Evolutionary conservation across 2,329 filamentous ascomycete genomes (phyloP), one percentile per base, ranked within the genome.

Genomic region (Iodosphaeria phyllophila): DNA sequence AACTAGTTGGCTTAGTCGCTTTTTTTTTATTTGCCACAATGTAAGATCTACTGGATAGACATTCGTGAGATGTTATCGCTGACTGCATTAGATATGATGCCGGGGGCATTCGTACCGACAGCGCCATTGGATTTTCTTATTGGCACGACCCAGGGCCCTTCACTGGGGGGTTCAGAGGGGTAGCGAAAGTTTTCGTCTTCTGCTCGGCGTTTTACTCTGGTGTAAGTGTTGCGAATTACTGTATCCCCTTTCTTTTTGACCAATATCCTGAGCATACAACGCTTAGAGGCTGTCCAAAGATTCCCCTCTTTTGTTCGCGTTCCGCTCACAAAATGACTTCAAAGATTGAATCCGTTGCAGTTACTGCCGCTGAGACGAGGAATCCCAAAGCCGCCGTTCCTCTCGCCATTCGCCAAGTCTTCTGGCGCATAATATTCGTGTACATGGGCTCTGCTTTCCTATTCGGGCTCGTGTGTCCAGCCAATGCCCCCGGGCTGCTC

Each of bases 11-110:
- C 2, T 51, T 83, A 2, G 51, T 75, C 2, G 74, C 74, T 2
- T 79, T 75, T 45, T 77, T 78, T 44, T 53, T 83, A 34, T 79
- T 82, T 38, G 64, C 73, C 24, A 74, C 80, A 30, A 53, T 80
- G 46, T 56, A 28, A 40, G 50, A 41, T 8, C 22, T 7, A 1
- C 18, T 19, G 1, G 9, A 4, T n/a, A n/a, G n/a, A n/a, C n/a
- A n/a, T 3, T 8, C 8, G 6, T 11, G 2, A 11, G 14, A 15
- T 20, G 19, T 13, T 14, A 18, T 14, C 6, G 6, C 13, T 6
- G 24, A 23, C 30, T 11, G 27, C 20, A 5, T 6, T 22, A 54
- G 51, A 29, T 76, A 80, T 35, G 68, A 72, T 1, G 60, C 72
- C 1, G 75, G 70, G 3, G 74, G 74, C n/a, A 44, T 74, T 8